These are phyloP conservation scores for Chytriomyces sp. DNA, from an alignment of 192 early-diverging fungal species.

Conservation along the genomic window DNA sequence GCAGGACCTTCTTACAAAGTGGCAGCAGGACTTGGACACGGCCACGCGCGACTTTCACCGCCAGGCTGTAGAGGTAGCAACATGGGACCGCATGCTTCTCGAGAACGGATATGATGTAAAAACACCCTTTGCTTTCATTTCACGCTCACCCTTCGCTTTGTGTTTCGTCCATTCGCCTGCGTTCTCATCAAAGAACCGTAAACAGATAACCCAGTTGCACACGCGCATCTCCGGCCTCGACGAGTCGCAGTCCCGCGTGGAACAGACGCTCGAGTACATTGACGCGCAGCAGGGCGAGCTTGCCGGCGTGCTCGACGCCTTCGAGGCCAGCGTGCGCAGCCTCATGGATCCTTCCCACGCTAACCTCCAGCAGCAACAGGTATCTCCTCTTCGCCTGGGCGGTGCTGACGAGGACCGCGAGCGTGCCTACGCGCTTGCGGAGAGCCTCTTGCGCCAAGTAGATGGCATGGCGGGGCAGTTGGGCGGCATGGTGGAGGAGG, in stretches of 20 bases:
- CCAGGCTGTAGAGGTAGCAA: constrained; percentile 78
- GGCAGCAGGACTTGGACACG: constrained; percentile 81
- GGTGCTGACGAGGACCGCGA: constrained; percentile 86
- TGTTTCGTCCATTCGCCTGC: constrained; percentile 7
- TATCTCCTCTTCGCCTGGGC: constrained; percentile 37
- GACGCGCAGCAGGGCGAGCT: constrained; percentile 85
- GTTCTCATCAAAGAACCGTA: constrained; percentile 6
- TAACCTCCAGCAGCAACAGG: constrained; percentile 31
- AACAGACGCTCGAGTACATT: constrained; percentile 85
- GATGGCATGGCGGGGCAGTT: constrained; percentile 84
- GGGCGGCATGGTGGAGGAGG: constrained; percentile 79
- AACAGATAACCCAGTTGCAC: constrained; percentile 75
- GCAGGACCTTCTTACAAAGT: constrained; percentile 88
- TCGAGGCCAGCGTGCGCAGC: constrained; percentile 69
- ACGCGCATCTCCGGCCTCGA: constrained; percentile 74
- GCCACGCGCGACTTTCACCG: constrained; percentile 82
- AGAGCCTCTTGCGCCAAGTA: constrained; percentile 82
- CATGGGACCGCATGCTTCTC: constrained; percentile 87
- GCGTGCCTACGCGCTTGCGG: constrained; percentile 81
- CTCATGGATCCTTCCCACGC: constrained; percentile 20
- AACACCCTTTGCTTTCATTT: constrained; percentile 13
- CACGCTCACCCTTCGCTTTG: no score
- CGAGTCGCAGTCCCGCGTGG: constrained; percentile 74
- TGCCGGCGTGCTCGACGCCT: constrained; percentile 73
- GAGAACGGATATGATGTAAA: constrained; percentile 76